Base-by-base conservation (phyloP, 371 early-diverging fungal species). In the Sanchytrium tribonematis region DNA sequence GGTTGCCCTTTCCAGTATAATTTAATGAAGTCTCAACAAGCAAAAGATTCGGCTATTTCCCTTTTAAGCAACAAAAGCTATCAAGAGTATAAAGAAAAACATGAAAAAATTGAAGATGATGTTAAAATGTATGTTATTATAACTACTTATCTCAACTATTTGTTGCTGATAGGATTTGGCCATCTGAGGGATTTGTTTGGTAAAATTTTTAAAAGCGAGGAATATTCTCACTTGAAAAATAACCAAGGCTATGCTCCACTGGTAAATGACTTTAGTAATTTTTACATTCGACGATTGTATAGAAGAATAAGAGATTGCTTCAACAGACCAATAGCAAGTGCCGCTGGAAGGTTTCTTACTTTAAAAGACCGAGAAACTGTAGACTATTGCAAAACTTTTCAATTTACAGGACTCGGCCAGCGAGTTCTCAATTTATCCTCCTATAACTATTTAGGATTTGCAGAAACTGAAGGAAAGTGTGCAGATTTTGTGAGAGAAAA, bases 401-500 rank as follows among this genome's bases (percentile, higher is more conserved):
- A 81, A 80, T 75, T 90, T 71, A 94, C 95, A 30, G 98, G 97
- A 66, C 83, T 78, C 29, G 82, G 78, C 32, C 84, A 78, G 31
- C 84, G 86, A 73, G 83, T 83, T n/a, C 83, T 99, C 72, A 99
- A 99, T 76, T 80, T 98, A 74, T 89, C 92, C 16, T 95, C 96
- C 1, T 99, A 99, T 83, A 98, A 99, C 77, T 99, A 99, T 76
- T 84, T 99, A 31, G 99, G 99, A 0, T 98, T 98, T 80, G 92
- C 95, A 30, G 88, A 89, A 74, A 84, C 81, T 72, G 75, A 86
- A 28, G 95, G 94, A 0, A 86, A 88, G 1, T 94, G 95, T 72
- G 90, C 92, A 0, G 93, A 97, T 73, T 84, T 87, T 66, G 95
- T 92, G 2, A 86, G 94, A 74, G 79, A 83, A 27, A 75, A 83